phyloP scores from a whole-genome alignment of 306 rosid species.

The Comarum palustre region DNA sequence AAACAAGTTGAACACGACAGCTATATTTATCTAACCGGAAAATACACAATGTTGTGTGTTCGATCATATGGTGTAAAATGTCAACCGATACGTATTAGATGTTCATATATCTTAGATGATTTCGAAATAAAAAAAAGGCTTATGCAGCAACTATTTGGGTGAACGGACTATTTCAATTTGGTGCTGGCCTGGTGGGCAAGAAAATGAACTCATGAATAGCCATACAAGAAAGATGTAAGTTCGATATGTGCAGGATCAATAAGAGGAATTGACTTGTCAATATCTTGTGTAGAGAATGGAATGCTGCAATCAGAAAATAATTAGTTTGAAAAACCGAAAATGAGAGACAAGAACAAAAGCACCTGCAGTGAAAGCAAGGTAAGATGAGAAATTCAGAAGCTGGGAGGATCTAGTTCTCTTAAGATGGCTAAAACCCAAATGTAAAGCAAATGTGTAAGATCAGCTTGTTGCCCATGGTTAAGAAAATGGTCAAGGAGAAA shows the following conservation, averaged over 20 bases:
- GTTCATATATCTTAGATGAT: too few relatives aligned
- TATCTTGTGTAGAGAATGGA: constrained; percentile 90
- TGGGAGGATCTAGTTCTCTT: too few relatives aligned
- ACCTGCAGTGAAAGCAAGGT: not conserved
- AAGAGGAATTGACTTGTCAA: constrained; percentile 77
- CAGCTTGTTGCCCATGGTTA: too few relatives aligned
- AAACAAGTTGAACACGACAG: too few relatives aligned
- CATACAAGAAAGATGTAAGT: constrained; percentile 50
- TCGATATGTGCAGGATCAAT: constrained; percentile 69
- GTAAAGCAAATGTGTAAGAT: too few relatives aligned
- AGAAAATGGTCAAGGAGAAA: not conserved
- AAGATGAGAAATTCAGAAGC: not conserved
- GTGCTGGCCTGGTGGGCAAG: constrained; percentile 43
- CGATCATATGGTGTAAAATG: too few relatives aligned
- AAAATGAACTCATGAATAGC: constrained; percentile 68
- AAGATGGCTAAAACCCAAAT: too few relatives aligned
- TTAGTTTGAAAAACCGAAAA: not conserved
- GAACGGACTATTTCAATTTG: constrained; percentile 29
- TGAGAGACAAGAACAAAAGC: not conserved
- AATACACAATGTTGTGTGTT: too few relatives aligned
- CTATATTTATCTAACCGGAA: too few relatives aligned
- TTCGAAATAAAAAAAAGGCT: constrained; percentile 16
- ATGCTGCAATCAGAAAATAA: constrained; percentile 53
- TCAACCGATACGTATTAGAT: too few relatives aligned
- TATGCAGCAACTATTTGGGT: constrained; percentile 6